Evolutionary conservation across 2,329 filamentous ascomycete species (phyloP).

Genomic region (Epichloe typhina): DNA sequence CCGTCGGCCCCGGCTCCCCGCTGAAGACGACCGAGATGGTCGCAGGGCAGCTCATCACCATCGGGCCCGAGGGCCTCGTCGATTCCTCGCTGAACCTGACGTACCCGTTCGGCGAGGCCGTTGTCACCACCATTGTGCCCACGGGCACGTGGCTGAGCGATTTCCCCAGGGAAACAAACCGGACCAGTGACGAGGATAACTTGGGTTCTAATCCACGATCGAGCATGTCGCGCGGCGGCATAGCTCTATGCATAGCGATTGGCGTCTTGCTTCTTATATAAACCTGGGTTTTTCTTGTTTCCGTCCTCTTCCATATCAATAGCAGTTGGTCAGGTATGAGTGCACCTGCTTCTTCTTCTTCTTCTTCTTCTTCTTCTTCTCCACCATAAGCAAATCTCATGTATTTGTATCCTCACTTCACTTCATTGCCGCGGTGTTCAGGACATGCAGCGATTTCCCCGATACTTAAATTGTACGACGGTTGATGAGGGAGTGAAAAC

Average conservation of each 20-base stretch:
- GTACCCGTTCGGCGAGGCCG: slow-evolving; percentile 32
- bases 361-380: too few species aligned
- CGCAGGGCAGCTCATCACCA: slow-evolving; percentile 36
- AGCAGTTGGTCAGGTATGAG: too few species aligned
- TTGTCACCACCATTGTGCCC: slow-evolving; percentile 27
- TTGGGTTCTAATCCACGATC: slow-evolving; percentile 5
- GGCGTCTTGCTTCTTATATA: slow-evolving; percentile 24
- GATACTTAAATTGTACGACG: too few species aligned
- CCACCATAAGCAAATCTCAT: too few species aligned
- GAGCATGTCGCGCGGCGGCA: slow-evolving; percentile 10
- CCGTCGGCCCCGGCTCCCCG: slow-evolving; percentile 31
- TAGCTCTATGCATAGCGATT: slow-evolving; percentile 24
- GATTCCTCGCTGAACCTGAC: slow-evolving; percentile 31
- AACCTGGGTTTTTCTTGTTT: background rate
- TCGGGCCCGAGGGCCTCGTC: slow-evolving; percentile 34
- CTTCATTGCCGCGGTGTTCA: too few species aligned
- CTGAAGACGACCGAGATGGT: slow-evolving; percentile 32
- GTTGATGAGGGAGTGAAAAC: too few species aligned
- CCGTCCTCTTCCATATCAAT: too few species aligned
- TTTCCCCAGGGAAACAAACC: slow-evolving; percentile 16
- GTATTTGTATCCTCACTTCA: too few species aligned
- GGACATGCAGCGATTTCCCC: too few species aligned
- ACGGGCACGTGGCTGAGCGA: slow-evolving; percentile 13
- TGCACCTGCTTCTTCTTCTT: too few species aligned
- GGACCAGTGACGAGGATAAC: slow-evolving; percentile 12